Evolutionary conservation across 2,329 filamentous ascomycete species (phyloP).

Genomic region (Fusarium miscanthi): DNA sequence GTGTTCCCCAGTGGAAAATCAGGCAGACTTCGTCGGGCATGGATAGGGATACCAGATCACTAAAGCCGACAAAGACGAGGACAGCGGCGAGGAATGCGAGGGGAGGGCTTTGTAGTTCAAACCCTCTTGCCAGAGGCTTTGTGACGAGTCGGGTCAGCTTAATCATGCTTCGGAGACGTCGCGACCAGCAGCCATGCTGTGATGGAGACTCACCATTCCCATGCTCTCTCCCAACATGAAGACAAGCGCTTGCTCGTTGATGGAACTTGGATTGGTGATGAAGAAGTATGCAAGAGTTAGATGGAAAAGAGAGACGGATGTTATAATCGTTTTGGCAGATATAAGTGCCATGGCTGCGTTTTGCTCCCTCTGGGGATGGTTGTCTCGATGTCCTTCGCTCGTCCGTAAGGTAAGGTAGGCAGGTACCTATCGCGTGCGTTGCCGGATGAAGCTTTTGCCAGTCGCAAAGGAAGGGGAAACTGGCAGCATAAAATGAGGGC

Average conservation of each 20-base stretch:
- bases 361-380: not conserved
- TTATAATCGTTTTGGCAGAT: constrained; percentile 83
- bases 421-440: not conserved
- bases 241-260: constrained; percentile 84
- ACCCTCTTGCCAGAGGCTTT: constrained; percentile 66
- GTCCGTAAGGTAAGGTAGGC: not conserved
- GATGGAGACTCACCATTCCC: constrained; percentile 72
- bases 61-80: constrained; percentile 69
- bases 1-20: constrained; percentile 73
- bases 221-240: constrained; percentile 85
- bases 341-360: constrained; percentile 77
- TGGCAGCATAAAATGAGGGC: not conserved
- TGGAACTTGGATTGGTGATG: constrained; percentile 74
- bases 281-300: constrained; percentile 87
- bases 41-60: constrained; percentile 73
- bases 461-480: not conserved
- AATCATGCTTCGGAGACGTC: not conserved
- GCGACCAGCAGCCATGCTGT: not conserved
- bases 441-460: not conserved
- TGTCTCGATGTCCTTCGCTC: not conserved
- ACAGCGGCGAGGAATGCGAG: constrained; percentile 79
- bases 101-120: constrained; percentile 75
- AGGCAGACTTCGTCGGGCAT: constrained; percentile 74
- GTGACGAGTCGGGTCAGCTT: not conserved
- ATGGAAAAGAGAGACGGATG: constrained; percentile 85